These are phyloP conservation scores for Dactylis glomerata DNA, from an alignment of 176 grass and related monocot genomes.

Conservation along the genomic window DNA sequence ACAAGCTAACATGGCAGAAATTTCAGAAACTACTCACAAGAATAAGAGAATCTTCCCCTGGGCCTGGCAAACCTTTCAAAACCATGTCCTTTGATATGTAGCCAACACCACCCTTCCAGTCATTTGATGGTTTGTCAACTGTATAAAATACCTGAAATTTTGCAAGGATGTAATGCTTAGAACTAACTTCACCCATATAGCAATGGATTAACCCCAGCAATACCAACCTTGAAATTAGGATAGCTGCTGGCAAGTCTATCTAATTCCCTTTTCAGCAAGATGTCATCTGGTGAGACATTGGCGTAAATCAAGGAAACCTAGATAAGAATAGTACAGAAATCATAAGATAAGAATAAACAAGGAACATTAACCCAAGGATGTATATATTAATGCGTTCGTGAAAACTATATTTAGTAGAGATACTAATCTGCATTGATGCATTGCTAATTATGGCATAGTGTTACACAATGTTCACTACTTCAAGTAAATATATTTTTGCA, in stretches of 20 bases:
- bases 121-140: slow-evolving; percentile 78
- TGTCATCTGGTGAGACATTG: slow-evolving; percentile 89
- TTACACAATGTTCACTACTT: background rate
- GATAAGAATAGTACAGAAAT: slow-evolving; percentile 22
- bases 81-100: slow-evolving; percentile 79
- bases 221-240: slow-evolving; percentile 95
- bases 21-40: slow-evolving; percentile 59
- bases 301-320: slow-evolving; percentile 97
- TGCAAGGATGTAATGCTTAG: background rate
- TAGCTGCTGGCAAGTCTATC: slow-evolving; percentile 83
- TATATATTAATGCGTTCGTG: background rate
- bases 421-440: slow-evolving; percentile 3
- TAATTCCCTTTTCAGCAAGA: slow-evolving; percentile 86
- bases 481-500: slow-evolving; percentile 24
- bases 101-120: slow-evolving; percentile 77
- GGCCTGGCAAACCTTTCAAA: slow-evolving; percentile 87
- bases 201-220: background rate
- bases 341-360: slow-evolving; percentile 14
- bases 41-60: slow-evolving; percentile 59
- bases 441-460: background rate
- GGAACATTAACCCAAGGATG: background rate
- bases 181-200: background rate
- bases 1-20: background rate
- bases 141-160: slow-evolving; percentile 87
- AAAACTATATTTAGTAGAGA: background rate